These are phyloP conservation scores for Heliamphora exappendiculata DNA, from an alignment of 148 eudicot genomes.

Conservation along the genomic window DNA sequence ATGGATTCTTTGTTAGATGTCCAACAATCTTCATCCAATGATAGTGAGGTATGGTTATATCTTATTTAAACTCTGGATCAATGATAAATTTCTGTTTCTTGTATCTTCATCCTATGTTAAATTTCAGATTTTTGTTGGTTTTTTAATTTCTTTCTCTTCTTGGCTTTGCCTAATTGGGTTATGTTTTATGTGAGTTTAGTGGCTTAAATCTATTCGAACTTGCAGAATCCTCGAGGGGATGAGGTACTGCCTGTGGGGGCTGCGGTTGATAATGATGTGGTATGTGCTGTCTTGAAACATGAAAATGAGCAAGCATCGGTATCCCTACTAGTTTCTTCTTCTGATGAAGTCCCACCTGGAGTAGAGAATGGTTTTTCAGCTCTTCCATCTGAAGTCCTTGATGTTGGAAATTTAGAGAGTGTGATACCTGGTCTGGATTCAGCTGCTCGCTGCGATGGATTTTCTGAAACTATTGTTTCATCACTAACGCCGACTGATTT, in stretches of 20 bases:
- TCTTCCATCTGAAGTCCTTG: constrained; percentile 38
- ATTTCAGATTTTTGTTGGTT: not conserved
- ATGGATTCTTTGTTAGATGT: constrained; percentile 30
- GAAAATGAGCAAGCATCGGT: constrained; percentile 21
- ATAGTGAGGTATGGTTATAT: constrained; percentile 42
- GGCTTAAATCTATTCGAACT: constrained; percentile 15
- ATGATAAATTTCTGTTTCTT: not conserved
- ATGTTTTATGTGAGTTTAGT: constrained; percentile 7
- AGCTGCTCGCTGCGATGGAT: constrained; percentile 35
- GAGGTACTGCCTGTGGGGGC: constrained; percentile 31
- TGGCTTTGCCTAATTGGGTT: not conserved
- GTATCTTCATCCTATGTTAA: not conserved
- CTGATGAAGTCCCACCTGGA: constrained; percentile 28
- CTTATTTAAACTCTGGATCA: not conserved
- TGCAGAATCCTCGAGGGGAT: constrained; percentile 33
- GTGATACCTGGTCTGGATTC: constrained; percentile 83
- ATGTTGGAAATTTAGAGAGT: constrained; percentile 36
- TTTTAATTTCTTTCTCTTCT: not conserved
- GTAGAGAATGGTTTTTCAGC: constrained; percentile 25
- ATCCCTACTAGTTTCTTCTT: constrained; percentile 30
- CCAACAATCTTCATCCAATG: constrained; percentile 28
- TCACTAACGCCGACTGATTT: constrained; percentile 38
- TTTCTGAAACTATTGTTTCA: constrained; percentile 32
- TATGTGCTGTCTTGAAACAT: constrained; percentile 19
- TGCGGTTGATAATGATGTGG: constrained; percentile 25